These are phyloP conservation scores for Ganoderma lucidum DNA, from an alignment of 1,284 basidiomycete species.

Conservation along the genomic window DNA sequence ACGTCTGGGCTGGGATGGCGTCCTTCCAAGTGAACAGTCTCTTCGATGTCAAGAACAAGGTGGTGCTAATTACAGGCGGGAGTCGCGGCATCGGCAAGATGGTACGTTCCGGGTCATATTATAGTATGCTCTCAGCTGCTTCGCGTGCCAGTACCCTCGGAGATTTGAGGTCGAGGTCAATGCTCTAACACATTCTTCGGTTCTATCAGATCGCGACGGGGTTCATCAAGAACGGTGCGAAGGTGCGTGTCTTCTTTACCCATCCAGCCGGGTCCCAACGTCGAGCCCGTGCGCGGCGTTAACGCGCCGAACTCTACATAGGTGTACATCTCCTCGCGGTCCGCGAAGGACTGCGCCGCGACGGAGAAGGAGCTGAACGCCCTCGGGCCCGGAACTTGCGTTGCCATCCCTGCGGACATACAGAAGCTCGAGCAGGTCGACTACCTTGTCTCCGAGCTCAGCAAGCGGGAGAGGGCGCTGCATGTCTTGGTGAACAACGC, in stretches of 20 bases:
- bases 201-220: conserved; percentile 69
- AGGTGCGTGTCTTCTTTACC: conserved; percentile 44
- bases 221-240: conserved; percentile 72
- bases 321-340: conserved; percentile 69
- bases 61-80: conserved; percentile 77
- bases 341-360: conserved; percentile 60
- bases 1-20: conserved; percentile 41
- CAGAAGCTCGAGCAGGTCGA: conserved; percentile 66
- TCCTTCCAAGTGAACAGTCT: conserved; percentile 52
- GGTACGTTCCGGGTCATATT: conserved; percentile 44
- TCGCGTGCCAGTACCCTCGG: not conserved
- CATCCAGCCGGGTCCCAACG: not conserved
- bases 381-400: conserved; percentile 63
- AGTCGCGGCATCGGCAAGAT: conserved; percentile 75
- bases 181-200: not conserved
- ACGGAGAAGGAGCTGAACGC: conserved; percentile 65
- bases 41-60: conserved; percentile 67
- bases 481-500: conserved; percentile 77
- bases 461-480: conserved; percentile 58
- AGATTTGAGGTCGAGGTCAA: not conserved
- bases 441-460: conserved; percentile 58
- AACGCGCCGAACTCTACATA: conserved; percentile 11
- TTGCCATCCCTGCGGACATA: conserved; percentile 68
- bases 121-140: not conserved
- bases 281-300: not conserved